Evolutionary conservation across 495 filamentous ascomycete species (phyloP).

Genomic region (Bacidia rubella): DNA sequence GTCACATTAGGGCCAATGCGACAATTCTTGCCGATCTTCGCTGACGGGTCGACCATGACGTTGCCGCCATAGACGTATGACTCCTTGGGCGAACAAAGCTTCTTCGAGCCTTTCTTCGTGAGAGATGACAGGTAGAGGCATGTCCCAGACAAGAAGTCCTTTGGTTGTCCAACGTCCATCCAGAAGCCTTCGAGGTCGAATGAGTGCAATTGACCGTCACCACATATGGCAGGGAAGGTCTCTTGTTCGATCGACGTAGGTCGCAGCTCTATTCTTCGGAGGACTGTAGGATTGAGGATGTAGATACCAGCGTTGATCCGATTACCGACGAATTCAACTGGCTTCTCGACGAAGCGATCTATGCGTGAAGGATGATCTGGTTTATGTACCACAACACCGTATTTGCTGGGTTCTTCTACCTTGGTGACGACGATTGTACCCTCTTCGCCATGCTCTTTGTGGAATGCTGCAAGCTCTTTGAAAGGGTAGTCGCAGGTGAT

Average conservation of each 20-base stretch:
- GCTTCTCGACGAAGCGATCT: constrained; percentile 99
- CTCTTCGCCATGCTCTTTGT: constrained; percentile 84
- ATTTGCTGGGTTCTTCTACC: constrained; percentile 98
- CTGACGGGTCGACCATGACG: constrained; percentile 87
- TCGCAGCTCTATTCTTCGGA: constrained; percentile 85
- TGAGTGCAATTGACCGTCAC: constrained; percentile 86
- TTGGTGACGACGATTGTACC: constrained; percentile 99
- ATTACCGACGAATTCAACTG: constrained; percentile 97
- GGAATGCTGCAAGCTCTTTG: constrained; percentile 70
- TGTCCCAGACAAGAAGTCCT: constrained; percentile 94
- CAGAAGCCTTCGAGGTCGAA: constrained; percentile 98
- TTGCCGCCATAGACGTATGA: constrained; percentile 89
- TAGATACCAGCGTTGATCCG: constrained; percentile 99
- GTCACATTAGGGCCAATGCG: constrained; percentile 96
- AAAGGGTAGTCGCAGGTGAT: constrained; percentile 98
- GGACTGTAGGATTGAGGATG: constrained; percentile 87
- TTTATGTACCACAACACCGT: constrained; percentile 97
- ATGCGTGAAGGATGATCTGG: constrained; percentile 83
- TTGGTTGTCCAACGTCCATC: constrained; percentile 99
- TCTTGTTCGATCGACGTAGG: constrained; percentile 99
- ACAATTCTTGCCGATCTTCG: constrained; percentile 97
- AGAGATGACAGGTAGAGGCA: constrained; percentile 93
- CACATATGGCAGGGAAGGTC: constrained; percentile 91
- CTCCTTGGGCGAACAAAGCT: constrained; percentile 60
- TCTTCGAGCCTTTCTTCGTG: constrained; percentile 80